These are phyloP conservation scores for Tolypocladium tundrense DNA, from an alignment of 2,329 filamentous ascomycete species.

Conservation along the genomic window DNA sequence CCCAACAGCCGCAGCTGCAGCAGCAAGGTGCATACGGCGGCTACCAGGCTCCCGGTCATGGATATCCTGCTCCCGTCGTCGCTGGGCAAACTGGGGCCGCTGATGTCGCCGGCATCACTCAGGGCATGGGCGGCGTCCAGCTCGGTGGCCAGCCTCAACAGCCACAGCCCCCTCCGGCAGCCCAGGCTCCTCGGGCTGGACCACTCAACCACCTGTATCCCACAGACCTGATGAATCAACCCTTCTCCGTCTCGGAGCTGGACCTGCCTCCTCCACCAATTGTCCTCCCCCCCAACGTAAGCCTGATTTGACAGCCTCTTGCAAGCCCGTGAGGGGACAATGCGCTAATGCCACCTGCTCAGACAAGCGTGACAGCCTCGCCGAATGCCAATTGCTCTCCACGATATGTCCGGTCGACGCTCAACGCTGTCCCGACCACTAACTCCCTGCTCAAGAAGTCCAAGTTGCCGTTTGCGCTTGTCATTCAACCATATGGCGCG, in stretches of 20 bases:
- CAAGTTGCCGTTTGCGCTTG: conserved; percentile 85
- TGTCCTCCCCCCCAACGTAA: conserved; percentile 81
- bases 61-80: conserved; percentile 47
- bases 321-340: neutral
- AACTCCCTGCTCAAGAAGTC: conserved; percentile 93
- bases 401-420: conserved; percentile 88
- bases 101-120: conserved; percentile 62
- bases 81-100: conserved; percentile 19
- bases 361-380: conserved; percentile 87
- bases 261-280: conserved; percentile 87
- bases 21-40: conserved; percentile 29
- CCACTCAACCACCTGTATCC: conserved; percentile 82
- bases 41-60: conserved; percentile 42
- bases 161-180: conserved; percentile 28
- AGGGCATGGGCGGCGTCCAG: conserved; percentile 78
- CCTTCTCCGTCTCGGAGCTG: conserved; percentile 87
- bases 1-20: conserved; percentile 9
- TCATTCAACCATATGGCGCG: conserved; percentile 90
- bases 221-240: conserved; percentile 82
- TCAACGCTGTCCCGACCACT: conserved; percentile 89
- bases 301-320: conserved; percentile 22
- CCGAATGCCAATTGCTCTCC: conserved; percentile 83
- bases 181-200: conserved; percentile 32
- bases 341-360: conserved; percentile 25
- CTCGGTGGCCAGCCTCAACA: conserved; percentile 46